phyloP scores from a whole-genome alignment of 192 early-diverging fungal species.

The Coemansia sp. region DNA sequence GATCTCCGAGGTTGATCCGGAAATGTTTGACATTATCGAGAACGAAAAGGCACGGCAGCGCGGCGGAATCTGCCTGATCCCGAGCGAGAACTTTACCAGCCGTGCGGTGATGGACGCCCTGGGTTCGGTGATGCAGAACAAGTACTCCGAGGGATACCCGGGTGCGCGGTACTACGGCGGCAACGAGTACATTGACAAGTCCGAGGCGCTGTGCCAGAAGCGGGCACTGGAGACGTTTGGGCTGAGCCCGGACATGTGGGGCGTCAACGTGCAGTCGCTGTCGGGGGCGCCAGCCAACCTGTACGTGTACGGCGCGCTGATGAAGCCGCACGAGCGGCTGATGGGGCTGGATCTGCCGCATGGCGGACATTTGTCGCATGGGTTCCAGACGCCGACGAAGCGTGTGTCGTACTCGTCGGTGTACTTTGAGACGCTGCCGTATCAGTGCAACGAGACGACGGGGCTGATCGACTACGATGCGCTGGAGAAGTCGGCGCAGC shows the following conservation, averaged over 20 bases:
- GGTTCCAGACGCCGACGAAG: slow-evolving; percentile 94
- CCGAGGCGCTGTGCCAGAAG: slow-evolving; percentile 90
- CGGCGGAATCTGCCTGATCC: slow-evolving; percentile 90
- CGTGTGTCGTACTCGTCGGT: slow-evolving; percentile 93
- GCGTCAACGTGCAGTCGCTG: slow-evolving; percentile 96
- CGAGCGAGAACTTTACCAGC: slow-evolving; percentile 99
- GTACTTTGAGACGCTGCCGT: slow-evolving; percentile 97
- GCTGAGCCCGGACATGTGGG: slow-evolving; percentile 84
- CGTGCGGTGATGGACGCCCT: slow-evolving; percentile 93
- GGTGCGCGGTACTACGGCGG: slow-evolving; percentile 98
- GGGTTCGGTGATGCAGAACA: slow-evolving; percentile 99
- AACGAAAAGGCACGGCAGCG: slow-evolving; percentile 93
- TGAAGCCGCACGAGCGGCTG: slow-evolving; percentile 96
- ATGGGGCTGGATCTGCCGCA: slow-evolving; percentile 99
- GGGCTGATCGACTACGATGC: slow-evolving; percentile 93
- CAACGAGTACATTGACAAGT: slow-evolving; percentile 96
- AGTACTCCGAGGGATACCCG: slow-evolving; percentile 98
- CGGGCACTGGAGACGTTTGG: slow-evolving; percentile 93
- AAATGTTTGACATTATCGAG: slow-evolving; percentile 93
- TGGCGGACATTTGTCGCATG: slow-evolving; percentile 98
- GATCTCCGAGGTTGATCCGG: slow-evolving; percentile 78
- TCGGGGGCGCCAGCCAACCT: slow-evolving; percentile 97
- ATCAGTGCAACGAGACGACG: slow-evolving; percentile 85
- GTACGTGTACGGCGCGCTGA: slow-evolving; percentile 91
- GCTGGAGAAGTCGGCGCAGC: slow-evolving; percentile 70